Conservation (phyloP, 2,329 filamentous ascomycete species). For the Neophaeococcomyces mojaviensis region DNA sequence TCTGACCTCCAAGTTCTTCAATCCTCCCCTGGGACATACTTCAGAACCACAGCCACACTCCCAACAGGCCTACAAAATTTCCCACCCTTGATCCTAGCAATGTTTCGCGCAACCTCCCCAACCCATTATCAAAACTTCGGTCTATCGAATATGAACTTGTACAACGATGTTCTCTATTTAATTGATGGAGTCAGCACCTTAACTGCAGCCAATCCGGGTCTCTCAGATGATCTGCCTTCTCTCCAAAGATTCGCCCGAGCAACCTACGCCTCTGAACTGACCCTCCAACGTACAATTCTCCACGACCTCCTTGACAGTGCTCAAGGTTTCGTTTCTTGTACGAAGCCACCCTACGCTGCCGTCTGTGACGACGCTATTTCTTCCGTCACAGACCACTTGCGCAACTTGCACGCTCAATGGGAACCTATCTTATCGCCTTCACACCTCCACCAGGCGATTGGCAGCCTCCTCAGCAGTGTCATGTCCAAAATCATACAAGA, state of each 20-base stretch:
- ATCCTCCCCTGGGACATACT: conserved; percentile 29
- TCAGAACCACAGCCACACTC: conserved; percentile 27
- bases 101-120: conserved; percentile 44
- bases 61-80: conserved; percentile 37
- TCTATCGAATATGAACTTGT: conserved; percentile 55
- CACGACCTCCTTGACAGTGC: conserved; percentile 56
- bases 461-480: conserved; percentile 50
- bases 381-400: conserved; percentile 51
- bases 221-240: conserved; percentile 48
- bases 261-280: conserved; percentile 58
- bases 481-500: conserved; percentile 55
- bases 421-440: conserved; percentile 51
- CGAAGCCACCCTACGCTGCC: conserved; percentile 49
- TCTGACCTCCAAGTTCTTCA: conserved; percentile 34
- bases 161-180: conserved; percentile 56
- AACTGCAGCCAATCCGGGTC: conserved; percentile 29
- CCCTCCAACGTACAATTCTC: conserved; percentile 55
- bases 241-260: conserved; percentile 54
- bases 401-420: conserved; percentile 51
- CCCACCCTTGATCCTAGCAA: conserved; percentile 41
- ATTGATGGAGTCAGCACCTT: conserved; percentile 44
- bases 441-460: conserved; percentile 54
- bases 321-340: conserved; percentile 55
- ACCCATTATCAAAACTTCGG: conserved; percentile 38
- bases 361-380: conserved; percentile 55